Conservation (phyloP, 2,329 filamentous ascomycete species). For the Didymella keratinophila region DNA sequence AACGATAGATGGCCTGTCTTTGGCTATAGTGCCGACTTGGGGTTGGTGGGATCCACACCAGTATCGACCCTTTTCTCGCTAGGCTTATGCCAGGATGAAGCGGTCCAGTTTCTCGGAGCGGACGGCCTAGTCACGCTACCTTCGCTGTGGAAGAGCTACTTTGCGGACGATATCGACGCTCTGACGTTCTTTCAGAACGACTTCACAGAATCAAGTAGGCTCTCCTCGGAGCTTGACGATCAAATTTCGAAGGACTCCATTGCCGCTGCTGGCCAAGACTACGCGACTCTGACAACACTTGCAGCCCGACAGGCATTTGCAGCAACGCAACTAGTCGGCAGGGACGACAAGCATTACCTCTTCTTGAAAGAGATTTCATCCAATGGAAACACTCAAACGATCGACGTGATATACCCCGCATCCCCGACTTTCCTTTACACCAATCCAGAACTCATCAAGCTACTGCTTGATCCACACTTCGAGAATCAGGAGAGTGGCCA, state of each 20-base stretch:
- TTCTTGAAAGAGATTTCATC: slow-evolving; percentile 89
- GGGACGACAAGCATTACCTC: slow-evolving; percentile 72
- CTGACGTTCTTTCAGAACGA: too few species aligned
- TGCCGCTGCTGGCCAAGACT: slow-evolving; percentile 75
- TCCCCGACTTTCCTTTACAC: slow-evolving; percentile 89
- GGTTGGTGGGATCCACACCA: too few species aligned
- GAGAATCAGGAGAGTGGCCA: slow-evolving; percentile 84
- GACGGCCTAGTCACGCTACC: too few species aligned
- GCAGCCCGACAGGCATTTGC: slow-evolving; percentile 82
- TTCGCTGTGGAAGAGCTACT: too few species aligned
- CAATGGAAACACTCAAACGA: slow-evolving; percentile 83
- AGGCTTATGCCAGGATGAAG: too few species aligned
- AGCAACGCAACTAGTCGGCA: slow-evolving; percentile 76
- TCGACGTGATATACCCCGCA: slow-evolving; percentile 86
- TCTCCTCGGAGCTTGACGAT: too few species aligned
- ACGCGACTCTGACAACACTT: slow-evolving; percentile 78
- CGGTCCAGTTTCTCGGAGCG: too few species aligned
- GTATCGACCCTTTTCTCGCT: too few species aligned
- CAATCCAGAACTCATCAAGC: slow-evolving; percentile 80
- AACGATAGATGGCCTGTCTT: slow-evolving; percentile 74
- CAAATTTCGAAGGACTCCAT: slow-evolving; percentile 54
- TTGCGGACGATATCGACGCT: too few species aligned
- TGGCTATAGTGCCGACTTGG: too few species aligned
- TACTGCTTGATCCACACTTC: slow-evolving; percentile 78
- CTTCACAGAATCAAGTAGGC: too few species aligned